Evolutionary conservation across 169 alveolate genomes (phyloP).

Genomic region (Plasmodium relictum): DNA sequence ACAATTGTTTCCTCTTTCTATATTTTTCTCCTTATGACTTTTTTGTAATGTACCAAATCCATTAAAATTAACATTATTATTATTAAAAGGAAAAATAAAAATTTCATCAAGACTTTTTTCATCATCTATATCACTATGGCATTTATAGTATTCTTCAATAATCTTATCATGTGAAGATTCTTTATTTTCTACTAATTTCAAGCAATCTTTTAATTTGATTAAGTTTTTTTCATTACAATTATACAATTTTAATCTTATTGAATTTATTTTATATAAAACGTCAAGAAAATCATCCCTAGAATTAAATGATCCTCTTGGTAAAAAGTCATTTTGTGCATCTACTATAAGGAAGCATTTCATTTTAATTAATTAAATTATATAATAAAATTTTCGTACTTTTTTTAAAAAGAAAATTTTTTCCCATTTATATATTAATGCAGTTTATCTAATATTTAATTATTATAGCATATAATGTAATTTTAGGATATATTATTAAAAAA

Average conservation of each 20-base stretch:
- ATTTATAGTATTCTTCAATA: slow-evolving; percentile 47
- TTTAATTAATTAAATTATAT: neutral
- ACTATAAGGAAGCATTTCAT: slow-evolving; percentile 74
- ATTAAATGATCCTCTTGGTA: slow-evolving; percentile 63
- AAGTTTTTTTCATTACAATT: slow-evolving; percentile 33
- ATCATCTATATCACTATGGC: slow-evolving; percentile 47
- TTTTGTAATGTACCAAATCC: neutral
- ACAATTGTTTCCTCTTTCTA: neutral
- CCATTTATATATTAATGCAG: no score
- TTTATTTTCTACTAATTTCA: slow-evolving; percentile 21
- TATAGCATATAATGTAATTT: no score
- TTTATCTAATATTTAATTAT: no score
- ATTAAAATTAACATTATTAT: neutral
- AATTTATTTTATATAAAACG: slow-evolving; percentile 38
- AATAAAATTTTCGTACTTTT: neutral
- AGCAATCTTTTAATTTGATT: slow-evolving; percentile 33
- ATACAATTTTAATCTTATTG: slow-evolving; percentile 38
- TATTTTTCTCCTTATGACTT: neutral
- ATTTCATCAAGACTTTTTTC: slow-evolving; percentile 20
- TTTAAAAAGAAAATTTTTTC: neutral
- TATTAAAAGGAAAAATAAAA: slow-evolving; percentile 30
- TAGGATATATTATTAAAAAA: no score
- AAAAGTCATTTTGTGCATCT: slow-evolving; percentile 74
- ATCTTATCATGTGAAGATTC: slow-evolving; percentile 3
- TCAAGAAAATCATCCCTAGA: slow-evolving; percentile 38